A percentile compares a stretch with the other conserved stretches of the same genome.
Conservation (phyloP, 805 yeast genomes). For the Wickerhamiella shivajii region DNA sequence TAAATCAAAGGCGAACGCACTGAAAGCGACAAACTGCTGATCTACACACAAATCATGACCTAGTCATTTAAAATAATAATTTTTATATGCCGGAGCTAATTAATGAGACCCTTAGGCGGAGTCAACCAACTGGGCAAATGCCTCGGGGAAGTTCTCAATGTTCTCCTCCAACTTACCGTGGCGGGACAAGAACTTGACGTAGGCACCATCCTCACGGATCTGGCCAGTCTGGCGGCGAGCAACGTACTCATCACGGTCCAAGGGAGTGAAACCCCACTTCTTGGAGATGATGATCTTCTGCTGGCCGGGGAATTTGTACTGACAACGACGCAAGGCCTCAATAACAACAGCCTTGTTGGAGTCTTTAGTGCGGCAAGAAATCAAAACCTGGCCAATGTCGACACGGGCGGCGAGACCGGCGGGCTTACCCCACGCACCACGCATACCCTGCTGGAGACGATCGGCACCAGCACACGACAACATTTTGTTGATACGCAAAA, state of each 20-base stretch:
- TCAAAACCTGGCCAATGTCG: slow-evolving; percentile 93
- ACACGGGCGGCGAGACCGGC: slow-evolving; percentile 99
- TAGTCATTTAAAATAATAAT: too few species aligned
- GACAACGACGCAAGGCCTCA: slow-evolving; percentile 99
- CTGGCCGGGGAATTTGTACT: slow-evolving; percentile 99
- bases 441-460: slow-evolving; percentile 99
- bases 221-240: slow-evolving; percentile 92
- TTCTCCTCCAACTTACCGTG: slow-evolving; percentile 90
- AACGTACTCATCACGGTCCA: slow-evolving; percentile 94
- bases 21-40: too few species aligned
- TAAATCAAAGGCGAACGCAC: too few species aligned
- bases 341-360: slow-evolving; percentile 92
- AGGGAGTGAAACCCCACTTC: slow-evolving; percentile 99
- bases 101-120: too few species aligned
- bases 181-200: slow-evolving; percentile 93
- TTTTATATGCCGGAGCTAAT: too few species aligned
- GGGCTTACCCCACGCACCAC: slow-evolving; percentile 99
- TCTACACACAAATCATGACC: too few species aligned
- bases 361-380: slow-evolving; percentile 98
- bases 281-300: slow-evolving; percentile 97
- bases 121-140: too few species aligned
- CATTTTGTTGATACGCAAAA: slow-evolving; percentile 99
- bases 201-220: slow-evolving; percentile 99
- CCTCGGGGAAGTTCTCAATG: slow-evolving; percentile 86
- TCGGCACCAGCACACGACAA: slow-evolving; percentile 99